Conservation (phyloP, 2,329 filamentous ascomycete species). For the Pseudofabraea citricarpa region DNA sequence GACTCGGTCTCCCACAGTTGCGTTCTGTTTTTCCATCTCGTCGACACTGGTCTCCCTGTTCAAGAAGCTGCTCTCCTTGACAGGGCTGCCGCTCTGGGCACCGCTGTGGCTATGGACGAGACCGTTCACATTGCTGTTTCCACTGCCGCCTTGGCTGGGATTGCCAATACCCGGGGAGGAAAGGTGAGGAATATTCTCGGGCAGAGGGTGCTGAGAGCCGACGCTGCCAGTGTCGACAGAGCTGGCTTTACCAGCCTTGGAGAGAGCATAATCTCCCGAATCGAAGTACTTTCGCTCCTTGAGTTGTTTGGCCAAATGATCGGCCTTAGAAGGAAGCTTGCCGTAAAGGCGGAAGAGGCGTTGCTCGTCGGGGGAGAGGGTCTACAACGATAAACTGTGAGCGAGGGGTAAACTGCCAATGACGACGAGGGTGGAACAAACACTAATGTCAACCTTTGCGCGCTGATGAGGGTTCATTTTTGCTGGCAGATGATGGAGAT, state of each 20-base stretch:
- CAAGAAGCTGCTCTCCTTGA: conserved; percentile 87
- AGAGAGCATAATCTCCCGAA: conserved; percentile 92
- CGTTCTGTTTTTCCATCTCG: conserved; percentile 42
- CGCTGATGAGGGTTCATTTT: conserved; percentile 1
- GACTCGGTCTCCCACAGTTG: conserved; percentile 23
- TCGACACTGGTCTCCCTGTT: conserved; percentile 75
- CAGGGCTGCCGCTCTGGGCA: conserved; percentile 67
- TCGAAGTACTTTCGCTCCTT: conserved; percentile 99
- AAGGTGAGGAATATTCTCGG: conserved; percentile 91
- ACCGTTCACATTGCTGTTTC: conserved; percentile 38
- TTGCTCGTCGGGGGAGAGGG: conserved; percentile 90
- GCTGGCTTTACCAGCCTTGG: conserved; percentile 94
- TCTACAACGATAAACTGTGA: too few species aligned
- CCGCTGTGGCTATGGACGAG: conserved; percentile 41
- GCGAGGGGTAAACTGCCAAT: too few species aligned
- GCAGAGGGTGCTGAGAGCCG: conserved; percentile 89
- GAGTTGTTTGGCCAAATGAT: conserved; percentile 95
- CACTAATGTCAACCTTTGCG: neutral
- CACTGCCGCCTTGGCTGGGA: conserved; percentile 33
- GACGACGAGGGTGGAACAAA: neutral
- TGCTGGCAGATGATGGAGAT: conserved; percentile 7
- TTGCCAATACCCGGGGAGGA: conserved; percentile 52
- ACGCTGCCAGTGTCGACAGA: conserved; percentile 91
- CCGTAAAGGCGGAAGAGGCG: conserved; percentile 95
- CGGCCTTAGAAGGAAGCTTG: conserved; percentile 94